Percentiles rank a stretch among this genome's conserved stretches.
Evolutionary conservation across 495 filamentous ascomycete species (phyloP).

Genomic region (Niebla homalea): DNA sequence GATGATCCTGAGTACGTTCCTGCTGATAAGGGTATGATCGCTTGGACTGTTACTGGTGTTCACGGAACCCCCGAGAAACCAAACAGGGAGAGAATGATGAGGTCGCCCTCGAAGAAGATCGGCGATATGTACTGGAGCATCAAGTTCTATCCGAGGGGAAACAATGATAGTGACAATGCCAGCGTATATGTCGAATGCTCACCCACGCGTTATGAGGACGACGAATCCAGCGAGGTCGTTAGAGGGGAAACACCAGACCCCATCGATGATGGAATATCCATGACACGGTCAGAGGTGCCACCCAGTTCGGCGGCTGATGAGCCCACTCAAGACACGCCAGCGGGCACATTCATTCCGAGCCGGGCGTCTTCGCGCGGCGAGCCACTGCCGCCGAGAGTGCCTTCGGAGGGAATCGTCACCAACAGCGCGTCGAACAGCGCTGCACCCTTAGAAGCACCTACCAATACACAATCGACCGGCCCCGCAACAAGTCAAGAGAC

Average conservation of each 20-base stretch:
- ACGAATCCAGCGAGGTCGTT: slow-evolving; percentile 12
- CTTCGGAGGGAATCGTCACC: neutral
- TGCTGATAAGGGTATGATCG: slow-evolving; percentile 38
- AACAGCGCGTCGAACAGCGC: neutral
- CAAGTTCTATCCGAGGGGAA: slow-evolving; percentile 56
- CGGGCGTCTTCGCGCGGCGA: neutral
- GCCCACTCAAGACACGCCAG: too few species aligned
- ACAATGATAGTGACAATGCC: slow-evolving; percentile 42
- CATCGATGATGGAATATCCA: neutral
- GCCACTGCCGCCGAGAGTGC: neutral
- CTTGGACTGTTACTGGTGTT: slow-evolving; percentile 46
- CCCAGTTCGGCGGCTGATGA: too few species aligned
- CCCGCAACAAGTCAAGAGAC: neutral
- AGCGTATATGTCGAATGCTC: slow-evolving; percentile 55
- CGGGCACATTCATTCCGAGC: too few species aligned
- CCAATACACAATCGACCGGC: neutral
- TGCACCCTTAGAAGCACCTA: neutral
- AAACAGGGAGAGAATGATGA: slow-evolving; percentile 45
- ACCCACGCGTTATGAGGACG: slow-evolving; percentile 25
- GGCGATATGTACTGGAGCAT: slow-evolving; percentile 57
- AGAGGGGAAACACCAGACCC: neutral
- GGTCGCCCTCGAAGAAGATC: slow-evolving; percentile 42
- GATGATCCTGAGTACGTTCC: slow-evolving; percentile 48
- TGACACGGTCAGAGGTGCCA: neutral
- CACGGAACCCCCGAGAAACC: slow-evolving; percentile 49